Conservation (phyloP, 2,329 filamentous ascomycete genomes). For the Ophiostoma montium region DNA sequence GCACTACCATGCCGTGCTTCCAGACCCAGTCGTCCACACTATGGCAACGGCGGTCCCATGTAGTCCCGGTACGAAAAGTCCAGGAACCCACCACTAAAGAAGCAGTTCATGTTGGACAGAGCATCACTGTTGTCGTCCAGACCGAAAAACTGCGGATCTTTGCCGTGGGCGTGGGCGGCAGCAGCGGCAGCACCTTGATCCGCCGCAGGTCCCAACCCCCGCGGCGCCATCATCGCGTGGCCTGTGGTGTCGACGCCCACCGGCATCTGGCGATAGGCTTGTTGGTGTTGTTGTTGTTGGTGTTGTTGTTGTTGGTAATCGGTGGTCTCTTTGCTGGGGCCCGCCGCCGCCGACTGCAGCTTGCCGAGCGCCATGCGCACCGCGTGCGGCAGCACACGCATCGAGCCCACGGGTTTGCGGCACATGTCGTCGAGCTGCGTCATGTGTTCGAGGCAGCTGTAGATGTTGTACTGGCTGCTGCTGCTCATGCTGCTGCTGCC, state of each 20-base stretch:
- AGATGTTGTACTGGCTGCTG: neutral
- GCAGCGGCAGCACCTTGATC: neutral
- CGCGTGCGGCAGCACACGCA: neutral
- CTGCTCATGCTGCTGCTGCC: neutral
- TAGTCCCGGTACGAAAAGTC: neutral
- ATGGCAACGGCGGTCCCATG: neutral
- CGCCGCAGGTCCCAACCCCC: neutral
- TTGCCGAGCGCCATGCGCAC: neutral
- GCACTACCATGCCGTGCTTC: neutral
- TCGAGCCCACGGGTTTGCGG: neutral
- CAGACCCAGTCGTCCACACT: too few species aligned
- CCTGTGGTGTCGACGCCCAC: neutral
- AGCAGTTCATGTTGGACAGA: neutral
- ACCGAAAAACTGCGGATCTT: neutral
- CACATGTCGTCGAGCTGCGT: neutral
- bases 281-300: neutral
- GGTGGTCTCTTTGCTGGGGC: neutral
- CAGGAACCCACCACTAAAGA: neutral
- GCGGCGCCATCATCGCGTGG: neutral
- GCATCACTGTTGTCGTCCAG: neutral
- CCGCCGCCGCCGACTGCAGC: neutral
- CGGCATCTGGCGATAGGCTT: neutral
- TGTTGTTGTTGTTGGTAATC: neutral
- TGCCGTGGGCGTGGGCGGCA: neutral
- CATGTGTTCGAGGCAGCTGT: neutral